phyloP scores from a whole-genome alignment of 192 early-diverging fungal genomes.

The Coemansia sp. region DNA sequence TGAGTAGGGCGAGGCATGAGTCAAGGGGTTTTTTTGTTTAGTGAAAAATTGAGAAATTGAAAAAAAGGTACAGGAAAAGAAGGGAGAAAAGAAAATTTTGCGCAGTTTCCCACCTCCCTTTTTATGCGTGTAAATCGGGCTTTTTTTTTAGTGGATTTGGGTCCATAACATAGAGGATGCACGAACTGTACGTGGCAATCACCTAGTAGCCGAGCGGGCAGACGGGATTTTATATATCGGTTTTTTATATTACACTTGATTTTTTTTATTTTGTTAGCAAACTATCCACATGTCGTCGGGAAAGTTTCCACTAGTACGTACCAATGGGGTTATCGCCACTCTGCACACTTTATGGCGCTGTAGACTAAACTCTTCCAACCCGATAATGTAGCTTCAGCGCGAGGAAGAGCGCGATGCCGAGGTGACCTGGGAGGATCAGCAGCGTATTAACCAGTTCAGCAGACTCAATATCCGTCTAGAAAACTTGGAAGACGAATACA shows the following conservation, averaged over 20 bases:
- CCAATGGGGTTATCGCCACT: background rate
- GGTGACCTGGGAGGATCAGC: conserved; percentile 97
- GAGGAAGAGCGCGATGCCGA: conserved; percentile 85
- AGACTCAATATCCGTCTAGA: conserved; percentile 77
- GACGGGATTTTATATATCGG: background rate
- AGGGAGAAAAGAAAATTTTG: background rate
- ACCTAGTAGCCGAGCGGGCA: background rate
- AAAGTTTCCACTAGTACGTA: conserved; percentile 29
- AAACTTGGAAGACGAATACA: conserved; percentile 75
- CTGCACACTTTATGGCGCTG: background rate
- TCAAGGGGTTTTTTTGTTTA: too few species aligned
- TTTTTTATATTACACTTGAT: background rate
- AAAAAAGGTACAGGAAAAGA: background rate
- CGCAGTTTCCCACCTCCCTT: background rate
- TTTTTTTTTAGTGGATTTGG: background rate
- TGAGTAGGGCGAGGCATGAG: conserved; percentile 1
- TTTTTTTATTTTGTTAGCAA: background rate
- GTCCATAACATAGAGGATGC: background rate
- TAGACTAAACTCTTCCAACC: background rate
- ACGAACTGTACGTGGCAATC: conserved; percentile 3
- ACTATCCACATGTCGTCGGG: conserved; percentile 20
- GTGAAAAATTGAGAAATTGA: background rate
- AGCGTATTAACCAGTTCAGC: conserved; percentile 93
- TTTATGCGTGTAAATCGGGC: background rate
- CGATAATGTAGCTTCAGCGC: conserved; percentile 44